A percentile compares a stretch with the other conserved stretches of the same genome.
Evolutionary conservation across 2,329 filamentous ascomycete species (phyloP).

Genomic region (Ambrosiella cleistominuta): DNA sequence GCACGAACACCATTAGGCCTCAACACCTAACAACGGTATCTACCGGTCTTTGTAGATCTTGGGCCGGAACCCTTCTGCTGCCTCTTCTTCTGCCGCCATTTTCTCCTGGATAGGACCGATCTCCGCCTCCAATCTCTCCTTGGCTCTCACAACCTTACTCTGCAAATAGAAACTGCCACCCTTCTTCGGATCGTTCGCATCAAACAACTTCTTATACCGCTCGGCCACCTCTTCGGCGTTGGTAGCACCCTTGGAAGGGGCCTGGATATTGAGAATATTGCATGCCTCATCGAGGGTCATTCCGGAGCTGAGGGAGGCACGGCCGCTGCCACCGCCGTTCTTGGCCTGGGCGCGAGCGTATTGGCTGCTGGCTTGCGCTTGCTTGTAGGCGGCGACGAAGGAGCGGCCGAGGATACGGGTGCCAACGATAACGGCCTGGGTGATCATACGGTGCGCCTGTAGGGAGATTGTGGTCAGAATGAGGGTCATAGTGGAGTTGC

Average conservation of each 20-base stretch:
- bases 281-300: slow-evolving; percentile 93
- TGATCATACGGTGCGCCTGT: slow-evolving; percentile 39
- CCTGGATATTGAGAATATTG: slow-evolving; percentile 90
- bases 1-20: neutral
- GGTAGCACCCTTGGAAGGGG: slow-evolving; percentile 51
- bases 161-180: slow-evolving; percentile 97
- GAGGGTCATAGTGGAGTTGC: neutral
- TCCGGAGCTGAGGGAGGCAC: slow-evolving; percentile 41
- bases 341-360: slow-evolving; percentile 61
- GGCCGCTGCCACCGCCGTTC: slow-evolving; percentile 27
- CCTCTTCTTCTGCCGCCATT: slow-evolving; percentile 56
- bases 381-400: slow-evolving; percentile 86
- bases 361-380: slow-evolving; percentile 73
- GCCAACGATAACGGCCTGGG: slow-evolving; percentile 81
- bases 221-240: slow-evolving; percentile 66
- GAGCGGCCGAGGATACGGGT: slow-evolving; percentile 82
- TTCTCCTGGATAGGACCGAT: slow-evolving; percentile 54
- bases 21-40: neutral
- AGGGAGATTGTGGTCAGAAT: neutral
- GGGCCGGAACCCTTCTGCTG: slow-evolving; percentile 77
- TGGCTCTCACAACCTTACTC: slow-evolving; percentile 83
- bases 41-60: slow-evolving; percentile 83
- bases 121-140: slow-evolving; percentile 84
- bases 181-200: slow-evolving; percentile 84
- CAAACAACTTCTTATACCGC: slow-evolving; percentile 87